Base-by-base conservation (phyloP, 371 early-diverging fungal genomes). In the Rhizopus stolonifer region DNA sequence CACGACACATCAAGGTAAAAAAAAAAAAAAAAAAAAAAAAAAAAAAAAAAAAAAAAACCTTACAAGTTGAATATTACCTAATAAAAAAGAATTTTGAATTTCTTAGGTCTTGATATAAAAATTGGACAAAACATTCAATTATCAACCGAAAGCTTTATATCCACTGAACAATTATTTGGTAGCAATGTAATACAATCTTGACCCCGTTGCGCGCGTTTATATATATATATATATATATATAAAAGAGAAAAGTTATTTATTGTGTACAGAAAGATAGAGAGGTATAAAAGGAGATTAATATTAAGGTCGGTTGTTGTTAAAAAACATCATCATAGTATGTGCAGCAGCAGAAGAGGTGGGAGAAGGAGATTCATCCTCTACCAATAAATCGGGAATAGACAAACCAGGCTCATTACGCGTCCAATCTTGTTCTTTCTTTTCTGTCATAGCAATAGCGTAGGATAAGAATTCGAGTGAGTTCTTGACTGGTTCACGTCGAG, bases 361-460 rank as follows among this genome's bases (percentile, higher is more conserved):
- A 7, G 21, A 46, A 49, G 46, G 36, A n/a, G 18, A 45, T 42
- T 47, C 17, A 26, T 39, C 38, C n/a, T 34, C 22, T 15, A 18
- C 18, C 47, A 56, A 64, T 54, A 58, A 58, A n/a, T 77, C 2
- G 6, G 22, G 42, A 42, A 42, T 42, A 17, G 42, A 42, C 42
- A 42, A 21, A 36, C 36, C 0, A 0, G 46, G 51, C 15, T 50
- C 29, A 44, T 21, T 33, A 25, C 36, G 9, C 5, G 36, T 36
- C 36, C 36, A 36, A 36, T 11, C 29, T 2, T 53, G 39, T 13
- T 19, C 31, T 10, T 56, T 23, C 9, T 53, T 46, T 39, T 69
- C 74, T 3, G 67, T 63, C 56, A 69, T 70, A 4, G 61, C 74
- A 61, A 69, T 69, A 2, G 74, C 74, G 52, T 69, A 74, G 0